Evolutionary conservation across 352 stramenopile genomes (phyloP).

Genomic region (Phytophthora pistaciae): DNA sequence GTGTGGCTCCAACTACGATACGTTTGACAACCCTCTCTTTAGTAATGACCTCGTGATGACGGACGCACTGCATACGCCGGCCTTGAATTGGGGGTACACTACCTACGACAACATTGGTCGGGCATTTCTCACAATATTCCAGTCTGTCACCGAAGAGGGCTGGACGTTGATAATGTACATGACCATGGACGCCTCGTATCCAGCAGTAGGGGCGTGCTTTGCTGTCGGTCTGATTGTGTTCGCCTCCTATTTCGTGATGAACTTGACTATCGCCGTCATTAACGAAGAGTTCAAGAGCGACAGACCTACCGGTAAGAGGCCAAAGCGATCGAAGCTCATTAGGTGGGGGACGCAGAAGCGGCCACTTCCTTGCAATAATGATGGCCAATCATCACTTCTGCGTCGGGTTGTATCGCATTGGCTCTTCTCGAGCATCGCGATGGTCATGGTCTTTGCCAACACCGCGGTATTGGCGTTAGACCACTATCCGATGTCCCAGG

Average conservation of each 20-base stretch:
- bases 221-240: constrained; percentile 90
- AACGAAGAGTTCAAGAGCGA: constrained; percentile 87
- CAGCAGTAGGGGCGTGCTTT: constrained; percentile 72
- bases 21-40: constrained; percentile 70
- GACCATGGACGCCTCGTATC: constrained; percentile 57
- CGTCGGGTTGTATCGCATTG: constrained; percentile 53
- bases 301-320: constrained; percentile 5
- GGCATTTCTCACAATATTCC: constrained; percentile 94
- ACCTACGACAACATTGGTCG: constrained; percentile 91
- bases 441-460: constrained; percentile 80
- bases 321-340: background rate
- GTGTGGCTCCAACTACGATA: constrained; percentile 72
- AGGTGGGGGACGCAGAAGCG: background rate
- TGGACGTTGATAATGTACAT: constrained; percentile 94
- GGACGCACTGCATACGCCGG: constrained; percentile 51
- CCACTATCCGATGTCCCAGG: constrained; percentile 69
- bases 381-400: constrained; percentile 23
- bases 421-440: constrained; percentile 56
- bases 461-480: constrained; percentile 80
- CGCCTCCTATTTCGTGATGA: constrained; percentile 93
- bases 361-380: constrained; percentile 13
- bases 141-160: constrained; percentile 92
- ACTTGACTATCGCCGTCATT: constrained; percentile 92
- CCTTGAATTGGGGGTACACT: constrained; percentile 90
- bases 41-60: constrained; percentile 41